These are phyloP conservation scores for Pyrus communis DNA, from an alignment of 306 rosid genomes.

Conservation along the genomic window DNA sequence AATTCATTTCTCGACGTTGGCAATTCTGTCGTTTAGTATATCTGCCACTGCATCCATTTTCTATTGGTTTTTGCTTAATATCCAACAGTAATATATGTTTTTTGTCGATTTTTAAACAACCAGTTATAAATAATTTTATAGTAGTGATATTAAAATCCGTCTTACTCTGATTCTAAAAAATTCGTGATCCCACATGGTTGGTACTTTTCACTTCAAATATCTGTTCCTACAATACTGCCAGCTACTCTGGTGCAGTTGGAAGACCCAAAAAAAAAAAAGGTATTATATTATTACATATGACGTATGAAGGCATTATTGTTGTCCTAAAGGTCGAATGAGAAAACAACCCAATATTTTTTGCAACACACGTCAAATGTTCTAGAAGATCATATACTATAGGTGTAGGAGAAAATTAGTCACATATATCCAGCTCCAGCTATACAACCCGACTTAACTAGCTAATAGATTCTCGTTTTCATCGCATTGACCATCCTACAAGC, in stretches of 20 bases:
- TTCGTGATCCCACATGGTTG: neutral
- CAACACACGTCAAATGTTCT: neutral
- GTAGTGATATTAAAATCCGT: too few relatives aligned
- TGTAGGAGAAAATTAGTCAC: neutral
- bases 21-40: too few relatives aligned
- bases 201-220: neutral
- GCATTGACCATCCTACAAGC: neutral
- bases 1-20: too few relatives aligned
- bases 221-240: neutral
- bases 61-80: too few relatives aligned
- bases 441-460: neutral
- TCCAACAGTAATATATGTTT: too few relatives aligned
- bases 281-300: too few relatives aligned
- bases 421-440: neutral
- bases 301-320: neutral
- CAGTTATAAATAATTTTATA: too few relatives aligned
- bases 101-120: too few relatives aligned
- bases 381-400: neutral
- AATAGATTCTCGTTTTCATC: neutral
- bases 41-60: too few relatives aligned
- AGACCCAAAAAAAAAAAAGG: neutral
- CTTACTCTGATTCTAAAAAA: too few relatives aligned
- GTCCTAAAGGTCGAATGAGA: neutral
- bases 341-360: neutral
- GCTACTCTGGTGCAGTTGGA: neutral